These are phyloP conservation scores for Ascochyta lentis DNA, from an alignment of 2,329 filamentous ascomycete genomes.

Conservation along the genomic window DNA sequence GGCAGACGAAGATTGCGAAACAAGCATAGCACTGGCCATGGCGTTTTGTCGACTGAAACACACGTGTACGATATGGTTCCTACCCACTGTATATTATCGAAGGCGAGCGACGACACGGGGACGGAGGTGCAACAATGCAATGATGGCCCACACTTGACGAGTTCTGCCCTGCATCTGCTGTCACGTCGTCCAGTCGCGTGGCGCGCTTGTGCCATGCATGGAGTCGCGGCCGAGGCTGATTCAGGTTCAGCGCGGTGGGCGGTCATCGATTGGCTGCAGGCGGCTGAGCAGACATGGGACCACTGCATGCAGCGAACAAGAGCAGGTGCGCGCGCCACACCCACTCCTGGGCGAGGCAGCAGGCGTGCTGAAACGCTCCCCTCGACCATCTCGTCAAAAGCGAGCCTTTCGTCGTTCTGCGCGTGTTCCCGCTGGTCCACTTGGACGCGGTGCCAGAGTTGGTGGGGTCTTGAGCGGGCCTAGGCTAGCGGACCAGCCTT, in stretches of 20 bases:
- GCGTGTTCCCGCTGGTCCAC: slow-evolving; percentile 19
- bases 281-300: neutral
- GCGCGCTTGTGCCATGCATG: slow-evolving; percentile 21
- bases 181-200: slow-evolving; percentile 28
- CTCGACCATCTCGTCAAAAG: slow-evolving; percentile 17
- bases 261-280: slow-evolving; percentile 37
- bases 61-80: neutral
- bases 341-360: slow-evolving; percentile 31
- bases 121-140: neutral
- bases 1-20: slow-evolving; percentile 42
- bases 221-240: slow-evolving; percentile 37
- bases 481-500: slow-evolving; percentile 13
- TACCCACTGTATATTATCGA: slow-evolving; percentile 6
- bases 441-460: slow-evolving; percentile 8
- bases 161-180: slow-evolving; percentile 20
- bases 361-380: slow-evolving; percentile 37
- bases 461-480: slow-evolving; percentile 11
- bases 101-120: neutral
- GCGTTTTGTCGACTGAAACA: neutral
- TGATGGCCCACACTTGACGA: slow-evolving; percentile 1
- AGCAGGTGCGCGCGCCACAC: slow-evolving; percentile 41
- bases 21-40: slow-evolving; percentile 22
- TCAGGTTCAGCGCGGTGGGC: slow-evolving; percentile 29
- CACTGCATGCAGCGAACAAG: slow-evolving; percentile 31
- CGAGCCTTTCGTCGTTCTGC: slow-evolving; percentile 18